These are phyloP conservation scores for Mycena crocata DNA, from an alignment of 768 basidiomycete genomes.

Conservation along the genomic window DNA sequence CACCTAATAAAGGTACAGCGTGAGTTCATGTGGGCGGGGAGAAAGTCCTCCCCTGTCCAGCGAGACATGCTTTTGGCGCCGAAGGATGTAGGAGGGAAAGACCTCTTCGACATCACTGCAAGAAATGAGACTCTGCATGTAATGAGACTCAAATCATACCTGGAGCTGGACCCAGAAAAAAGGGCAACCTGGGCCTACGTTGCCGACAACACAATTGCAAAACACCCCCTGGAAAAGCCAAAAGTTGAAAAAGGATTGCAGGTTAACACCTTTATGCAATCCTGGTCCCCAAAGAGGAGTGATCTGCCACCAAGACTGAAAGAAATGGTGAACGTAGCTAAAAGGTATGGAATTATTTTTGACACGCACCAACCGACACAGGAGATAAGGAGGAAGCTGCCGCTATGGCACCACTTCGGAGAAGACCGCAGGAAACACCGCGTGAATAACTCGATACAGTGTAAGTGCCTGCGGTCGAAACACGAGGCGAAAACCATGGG, in stretches of 20 bases:
- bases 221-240: not conserved
- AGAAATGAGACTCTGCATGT: slow-evolving; percentile 42
- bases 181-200: slow-evolving; percentile 43
- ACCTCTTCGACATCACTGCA: slow-evolving; percentile 37
- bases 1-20: slow-evolving; percentile 34
- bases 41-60: slow-evolving; percentile 26
- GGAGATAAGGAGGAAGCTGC: slow-evolving; percentile 30
- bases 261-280: slow-evolving; percentile 42
- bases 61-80: slow-evolving; percentile 32
- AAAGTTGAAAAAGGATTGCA: slow-evolving; percentile 6
- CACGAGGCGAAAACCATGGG: not conserved
- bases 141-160: slow-evolving; percentile 40
- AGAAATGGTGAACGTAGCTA: slow-evolving; percentile 35
- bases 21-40: slow-evolving; percentile 43
- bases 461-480: not conserved
- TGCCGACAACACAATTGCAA: slow-evolving; percentile 39
- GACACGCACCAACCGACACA: slow-evolving; percentile 27
- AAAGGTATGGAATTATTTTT: slow-evolving; percentile 32
- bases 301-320: slow-evolving; percentile 26
- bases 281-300: slow-evolving; percentile 30
- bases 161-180: slow-evolving; percentile 13
- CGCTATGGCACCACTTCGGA: slow-evolving; percentile 48
- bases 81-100: slow-evolving; percentile 36
- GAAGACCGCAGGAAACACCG: not conserved
- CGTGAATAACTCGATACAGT: not conserved